These are phyloP conservation scores for Ceratobasidium sp. DNA, from an alignment of 1,284 basidiomycete genomes.

Conservation along the genomic window DNA sequence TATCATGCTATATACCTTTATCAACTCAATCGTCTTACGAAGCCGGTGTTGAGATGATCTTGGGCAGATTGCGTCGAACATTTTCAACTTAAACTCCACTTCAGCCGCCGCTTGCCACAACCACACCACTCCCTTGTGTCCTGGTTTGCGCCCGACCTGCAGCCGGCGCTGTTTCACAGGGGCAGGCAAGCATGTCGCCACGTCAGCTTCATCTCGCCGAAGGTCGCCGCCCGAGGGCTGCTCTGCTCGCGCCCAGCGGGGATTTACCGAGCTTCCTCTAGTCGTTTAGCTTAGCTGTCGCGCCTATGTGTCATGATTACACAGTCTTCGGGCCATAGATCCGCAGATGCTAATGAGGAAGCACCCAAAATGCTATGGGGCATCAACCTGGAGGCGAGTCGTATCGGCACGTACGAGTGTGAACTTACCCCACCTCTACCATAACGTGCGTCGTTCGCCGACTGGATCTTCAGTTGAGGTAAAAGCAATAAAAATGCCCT, in stretches of 20 bases:
- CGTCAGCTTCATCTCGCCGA: background rate
- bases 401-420: conserved; percentile 28
- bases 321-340: conserved; percentile 3
- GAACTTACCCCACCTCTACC: background rate
- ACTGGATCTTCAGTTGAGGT: conserved; percentile 33
- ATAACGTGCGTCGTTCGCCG: conserved; percentile 10
- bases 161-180: conserved; percentile 3
- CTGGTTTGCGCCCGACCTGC: background rate
- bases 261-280: background rate
- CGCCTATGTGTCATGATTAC: background rate
- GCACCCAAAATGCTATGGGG: background rate
- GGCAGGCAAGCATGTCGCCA: background rate
- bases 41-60: conserved; percentile 1
- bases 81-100: conserved; percentile 10
- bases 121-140: conserved; percentile 1
- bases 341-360: conserved; percentile 10
- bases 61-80: conserved; percentile 11
- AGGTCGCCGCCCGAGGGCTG: background rate
- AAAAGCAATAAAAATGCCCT: conserved; percentile 37
- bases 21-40: conserved; percentile 1
- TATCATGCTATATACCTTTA: background rate
- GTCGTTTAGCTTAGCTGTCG: background rate
- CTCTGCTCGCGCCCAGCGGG: background rate
- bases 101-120: conserved; percentile 7
- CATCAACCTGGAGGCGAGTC: conserved; percentile 4